Conservation (phyloP, 2,329 filamentous ascomycete genomes). For the Fusarium floridanum region DNA sequence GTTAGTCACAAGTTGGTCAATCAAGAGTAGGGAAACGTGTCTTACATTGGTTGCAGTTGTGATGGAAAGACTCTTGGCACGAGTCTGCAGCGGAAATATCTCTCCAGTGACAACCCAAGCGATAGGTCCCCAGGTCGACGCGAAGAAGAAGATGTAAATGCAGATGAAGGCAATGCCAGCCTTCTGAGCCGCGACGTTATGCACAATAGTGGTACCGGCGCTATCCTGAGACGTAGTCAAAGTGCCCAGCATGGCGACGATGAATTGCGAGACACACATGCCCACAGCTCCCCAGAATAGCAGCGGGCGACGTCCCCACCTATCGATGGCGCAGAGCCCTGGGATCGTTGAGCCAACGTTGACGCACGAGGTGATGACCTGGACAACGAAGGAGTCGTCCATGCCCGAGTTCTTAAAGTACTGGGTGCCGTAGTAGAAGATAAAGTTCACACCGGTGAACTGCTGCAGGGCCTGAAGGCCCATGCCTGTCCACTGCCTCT, state of each 20-base stretch:
- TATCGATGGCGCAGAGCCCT: constrained; percentile 50
- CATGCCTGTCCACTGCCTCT: constrained; percentile 59
- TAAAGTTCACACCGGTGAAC: constrained; percentile 48
- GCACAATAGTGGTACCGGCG: constrained; percentile 54
- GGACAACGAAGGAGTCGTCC: constrained; percentile 48
- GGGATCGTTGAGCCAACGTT: constrained; percentile 52
- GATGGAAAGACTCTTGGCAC: constrained; percentile 74
- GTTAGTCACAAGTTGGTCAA: neutral
- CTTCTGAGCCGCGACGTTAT: constrained; percentile 62
- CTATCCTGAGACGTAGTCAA: constrained; percentile 63
- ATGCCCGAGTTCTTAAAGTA: constrained; percentile 53
- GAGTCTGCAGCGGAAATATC: constrained; percentile 73
- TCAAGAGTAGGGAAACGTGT: neutral
- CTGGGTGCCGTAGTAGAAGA: constrained; percentile 56
- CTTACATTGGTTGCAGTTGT: constrained; percentile 75
- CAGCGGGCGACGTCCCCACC: constrained; percentile 64
- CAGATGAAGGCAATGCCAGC: neutral
- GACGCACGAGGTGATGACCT: constrained; percentile 51
- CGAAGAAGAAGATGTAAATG: constrained; percentile 86
- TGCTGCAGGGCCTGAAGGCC: constrained; percentile 67
- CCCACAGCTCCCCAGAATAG: constrained; percentile 71
- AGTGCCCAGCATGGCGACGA: constrained; percentile 70
- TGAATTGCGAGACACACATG: constrained; percentile 71
- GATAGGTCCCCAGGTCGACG: constrained; percentile 79
- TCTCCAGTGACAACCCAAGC: constrained; percentile 80